These are phyloP conservation scores for Colletotrichum musicola DNA, from an alignment of 2,329 filamentous ascomycete genomes.

Conservation along the genomic window DNA sequence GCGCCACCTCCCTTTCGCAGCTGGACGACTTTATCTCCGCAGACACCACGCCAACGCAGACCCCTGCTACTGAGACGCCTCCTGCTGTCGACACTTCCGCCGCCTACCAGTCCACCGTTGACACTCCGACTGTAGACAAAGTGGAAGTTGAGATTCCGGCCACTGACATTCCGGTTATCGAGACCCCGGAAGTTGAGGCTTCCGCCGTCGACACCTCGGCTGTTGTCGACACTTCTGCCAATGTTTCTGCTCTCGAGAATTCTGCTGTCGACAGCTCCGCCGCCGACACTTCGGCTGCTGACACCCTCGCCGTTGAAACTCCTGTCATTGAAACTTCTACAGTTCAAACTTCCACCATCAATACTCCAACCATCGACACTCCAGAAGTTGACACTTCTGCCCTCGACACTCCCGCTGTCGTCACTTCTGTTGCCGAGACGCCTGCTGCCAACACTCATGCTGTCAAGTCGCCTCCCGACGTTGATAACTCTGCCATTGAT, in stretches of 20 bases:
- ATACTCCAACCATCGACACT: background rate
- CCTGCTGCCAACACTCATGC: background rate
- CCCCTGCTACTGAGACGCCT: constrained; percentile 5
- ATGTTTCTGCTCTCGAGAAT: background rate
- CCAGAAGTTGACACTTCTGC: background rate
- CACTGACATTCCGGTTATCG: background rate
- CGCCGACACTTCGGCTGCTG: background rate
- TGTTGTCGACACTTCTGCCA: background rate
- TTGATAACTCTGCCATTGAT: no score
- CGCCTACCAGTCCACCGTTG: background rate
- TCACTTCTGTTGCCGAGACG: background rate
- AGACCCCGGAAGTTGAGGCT: background rate
- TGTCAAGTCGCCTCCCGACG: background rate
- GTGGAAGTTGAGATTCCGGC: background rate
- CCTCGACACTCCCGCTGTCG: background rate
- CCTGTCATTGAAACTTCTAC: background rate
- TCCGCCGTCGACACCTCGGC: background rate
- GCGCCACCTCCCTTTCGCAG: constrained; percentile 4
- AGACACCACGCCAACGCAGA: constrained; percentile 20
- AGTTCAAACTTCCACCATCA: background rate
- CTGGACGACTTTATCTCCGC: constrained; percentile 6
- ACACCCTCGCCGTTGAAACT: background rate
- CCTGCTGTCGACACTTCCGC: background rate
- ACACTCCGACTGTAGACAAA: background rate
- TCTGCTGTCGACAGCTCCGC: background rate